A percentile compares a stretch with the other conserved stretches of the same genome.
These are phyloP conservation scores for Coelastrella sp. DNA, from an alignment of 139 green algal genomes.

Conservation along the genomic window DNA sequence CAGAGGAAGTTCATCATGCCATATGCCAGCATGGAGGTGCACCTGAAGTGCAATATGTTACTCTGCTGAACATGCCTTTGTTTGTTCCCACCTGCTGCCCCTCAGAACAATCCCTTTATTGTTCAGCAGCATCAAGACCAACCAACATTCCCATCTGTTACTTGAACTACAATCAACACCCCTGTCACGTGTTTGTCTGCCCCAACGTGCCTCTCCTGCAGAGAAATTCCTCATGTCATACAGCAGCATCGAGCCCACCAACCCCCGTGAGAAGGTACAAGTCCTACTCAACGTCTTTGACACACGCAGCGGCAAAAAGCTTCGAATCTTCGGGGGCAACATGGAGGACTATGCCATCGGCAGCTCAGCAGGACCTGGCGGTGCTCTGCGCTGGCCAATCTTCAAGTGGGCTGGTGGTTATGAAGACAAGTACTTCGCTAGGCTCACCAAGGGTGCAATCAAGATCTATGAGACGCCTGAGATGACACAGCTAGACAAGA, in stretches of 20 bases:
- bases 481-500: constrained; percentile 95
- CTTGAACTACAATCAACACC: no score
- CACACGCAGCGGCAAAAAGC: constrained; percentile 57
- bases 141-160: no score
- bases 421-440: constrained; percentile 90
- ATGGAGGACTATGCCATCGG: constrained; percentile 86
- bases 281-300: constrained; percentile 48
- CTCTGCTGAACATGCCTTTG: no score
- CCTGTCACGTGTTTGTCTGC: no score
- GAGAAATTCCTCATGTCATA: constrained; percentile 94
- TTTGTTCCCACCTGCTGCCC: no score
- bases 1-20: no score
- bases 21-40: no score
- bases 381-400: constrained; percentile 42
- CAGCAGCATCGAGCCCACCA: constrained; percentile 70
- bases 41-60: no score
- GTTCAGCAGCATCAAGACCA: no score
- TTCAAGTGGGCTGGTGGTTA: constrained; percentile 84
- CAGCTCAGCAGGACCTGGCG: constrained; percentile 56
- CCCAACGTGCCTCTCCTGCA: constrained; percentile 8
- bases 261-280: constrained; percentile 68
- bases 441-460: constrained; percentile 84
- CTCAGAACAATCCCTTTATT: no score
- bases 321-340: constrained; percentile 77
- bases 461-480: constrained; percentile 89